phyloP scores from a whole-genome alignment of 805 yeast genomes.

The Yarrowia sp. region DNA sequence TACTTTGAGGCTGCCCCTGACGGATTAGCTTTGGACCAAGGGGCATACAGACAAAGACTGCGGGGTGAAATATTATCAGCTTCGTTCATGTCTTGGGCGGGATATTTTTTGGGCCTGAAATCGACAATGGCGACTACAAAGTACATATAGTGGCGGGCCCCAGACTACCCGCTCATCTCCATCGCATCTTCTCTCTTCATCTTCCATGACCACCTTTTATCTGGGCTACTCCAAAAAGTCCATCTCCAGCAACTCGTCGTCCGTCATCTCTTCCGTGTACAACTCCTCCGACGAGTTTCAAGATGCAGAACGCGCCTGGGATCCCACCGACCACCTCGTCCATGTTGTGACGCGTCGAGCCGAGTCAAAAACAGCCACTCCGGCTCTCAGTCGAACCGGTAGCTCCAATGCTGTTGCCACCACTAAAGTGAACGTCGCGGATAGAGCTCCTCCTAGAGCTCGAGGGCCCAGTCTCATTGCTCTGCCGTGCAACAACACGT shows the following conservation, averaged over 20 bases:
- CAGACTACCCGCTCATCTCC: too few relatives aligned
- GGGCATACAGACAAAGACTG: slow-evolving; percentile 20
- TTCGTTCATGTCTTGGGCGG: neutral
- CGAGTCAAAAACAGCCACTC: neutral
- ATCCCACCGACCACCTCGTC: neutral
- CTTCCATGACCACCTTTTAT: neutral
- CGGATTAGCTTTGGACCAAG: neutral
- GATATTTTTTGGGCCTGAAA: neutral
- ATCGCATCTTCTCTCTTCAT: neutral
- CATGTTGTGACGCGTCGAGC: neutral
- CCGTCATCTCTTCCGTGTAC: slow-evolving; percentile 12
- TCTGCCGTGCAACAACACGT: neutral
- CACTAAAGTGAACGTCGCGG: neutral
- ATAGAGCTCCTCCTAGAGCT: neutral
- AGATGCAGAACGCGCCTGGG: slow-evolving; percentile 16
- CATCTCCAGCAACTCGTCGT: neutral
- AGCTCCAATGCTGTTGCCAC: neutral
- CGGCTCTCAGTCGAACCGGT: neutral
- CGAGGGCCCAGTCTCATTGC: neutral
- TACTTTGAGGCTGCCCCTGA: neutral
- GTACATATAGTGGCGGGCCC: too few relatives aligned
- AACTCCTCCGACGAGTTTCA: slow-evolving; percentile 18
- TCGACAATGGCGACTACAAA: neutral
- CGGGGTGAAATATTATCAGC: slow-evolving; percentile 2
- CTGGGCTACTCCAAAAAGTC: slow-evolving; percentile 18